Evolutionary conservation across 345 rosid genomes (phyloP).

Genomic region (Syzygium oleosum): DNA sequence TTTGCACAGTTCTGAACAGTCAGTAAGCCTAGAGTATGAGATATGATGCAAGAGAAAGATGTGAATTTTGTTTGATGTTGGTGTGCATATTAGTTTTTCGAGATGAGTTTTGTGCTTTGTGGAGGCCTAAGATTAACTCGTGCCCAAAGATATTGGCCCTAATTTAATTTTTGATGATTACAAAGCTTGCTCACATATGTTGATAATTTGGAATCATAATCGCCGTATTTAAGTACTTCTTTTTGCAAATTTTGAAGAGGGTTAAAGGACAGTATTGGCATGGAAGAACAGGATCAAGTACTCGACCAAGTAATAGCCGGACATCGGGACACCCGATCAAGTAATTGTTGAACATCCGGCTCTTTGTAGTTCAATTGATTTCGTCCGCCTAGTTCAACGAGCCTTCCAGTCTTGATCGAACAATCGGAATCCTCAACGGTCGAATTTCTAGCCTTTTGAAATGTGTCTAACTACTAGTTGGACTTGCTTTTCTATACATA

Average conservation of each 20-base stretch:
- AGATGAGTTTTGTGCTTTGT: too few relatives aligned
- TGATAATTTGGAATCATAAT: not conserved
- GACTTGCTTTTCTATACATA: not conserved
- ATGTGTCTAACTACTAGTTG: not conserved
- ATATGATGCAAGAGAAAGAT: not conserved
- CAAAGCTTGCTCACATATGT: not conserved
- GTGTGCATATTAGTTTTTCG: not conserved
- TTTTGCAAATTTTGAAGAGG: not conserved
- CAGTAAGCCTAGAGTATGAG: not conserved
- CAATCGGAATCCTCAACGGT: not conserved
- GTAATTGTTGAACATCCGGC: not conserved
- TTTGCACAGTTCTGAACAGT: not conserved
- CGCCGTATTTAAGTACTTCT: not conserved
- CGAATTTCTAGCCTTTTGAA: not conserved
- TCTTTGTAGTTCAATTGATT: too few relatives aligned
- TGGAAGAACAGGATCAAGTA: not conserved
- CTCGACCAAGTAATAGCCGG: not conserved
- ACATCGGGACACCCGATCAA: not conserved
- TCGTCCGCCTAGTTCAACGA: too few relatives aligned
- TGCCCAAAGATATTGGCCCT: not conserved
- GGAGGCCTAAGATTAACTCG: not conserved
- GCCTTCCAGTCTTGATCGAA: too few relatives aligned
- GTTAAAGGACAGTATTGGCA: not conserved
- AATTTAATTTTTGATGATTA: not conserved
- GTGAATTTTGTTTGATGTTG: too few relatives aligned